phyloP scores from a whole-genome alignment of 164 flowering plant species.

The Kalanchoe fedtschenkoi region DNA sequence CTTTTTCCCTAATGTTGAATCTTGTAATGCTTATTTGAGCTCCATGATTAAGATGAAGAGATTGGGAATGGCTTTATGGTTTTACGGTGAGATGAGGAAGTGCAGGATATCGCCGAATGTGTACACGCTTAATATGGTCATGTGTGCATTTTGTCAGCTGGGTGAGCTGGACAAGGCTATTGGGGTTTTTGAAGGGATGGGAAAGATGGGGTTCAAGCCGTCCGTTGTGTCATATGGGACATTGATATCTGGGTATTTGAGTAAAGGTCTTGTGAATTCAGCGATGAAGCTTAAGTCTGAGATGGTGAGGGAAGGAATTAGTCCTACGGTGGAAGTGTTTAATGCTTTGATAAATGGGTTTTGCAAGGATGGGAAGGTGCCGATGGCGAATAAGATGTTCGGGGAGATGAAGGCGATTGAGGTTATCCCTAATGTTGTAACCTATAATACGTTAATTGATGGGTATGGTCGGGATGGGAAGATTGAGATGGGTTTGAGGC shows the following conservation, averaged over 20 bases:
- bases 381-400: constrained; percentile 53
- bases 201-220: constrained; percentile 47
- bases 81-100: constrained; percentile 54
- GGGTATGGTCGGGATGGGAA: constrained; percentile 51
- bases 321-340: constrained; percentile 47
- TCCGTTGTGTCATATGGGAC: constrained; percentile 52
- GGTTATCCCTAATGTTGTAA: constrained; percentile 50
- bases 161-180: constrained; percentile 61
- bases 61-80: constrained; percentile 46
- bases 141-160: constrained; percentile 45
- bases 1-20: constrained; percentile 64
- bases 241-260: constrained; percentile 60
- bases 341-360: constrained; percentile 65
- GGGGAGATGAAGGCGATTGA: constrained; percentile 55
- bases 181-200: constrained; percentile 53
- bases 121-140: constrained; percentile 70
- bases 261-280: constrained; percentile 38
- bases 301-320: constrained; percentile 44
- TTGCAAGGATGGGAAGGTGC: constrained; percentile 64
- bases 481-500: constrained; percentile 46
- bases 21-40: constrained; percentile 75
- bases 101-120: constrained; percentile 55
- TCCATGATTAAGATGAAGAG: constrained; percentile 40
- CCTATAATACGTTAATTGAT: constrained; percentile 69
- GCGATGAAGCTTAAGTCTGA: constrained; percentile 53